Evolutionary conservation across 768 basidiomycete species (phyloP), one percentile per base, ranked within the genome.

Genomic region (Boletus rubroflammeus): DNA sequence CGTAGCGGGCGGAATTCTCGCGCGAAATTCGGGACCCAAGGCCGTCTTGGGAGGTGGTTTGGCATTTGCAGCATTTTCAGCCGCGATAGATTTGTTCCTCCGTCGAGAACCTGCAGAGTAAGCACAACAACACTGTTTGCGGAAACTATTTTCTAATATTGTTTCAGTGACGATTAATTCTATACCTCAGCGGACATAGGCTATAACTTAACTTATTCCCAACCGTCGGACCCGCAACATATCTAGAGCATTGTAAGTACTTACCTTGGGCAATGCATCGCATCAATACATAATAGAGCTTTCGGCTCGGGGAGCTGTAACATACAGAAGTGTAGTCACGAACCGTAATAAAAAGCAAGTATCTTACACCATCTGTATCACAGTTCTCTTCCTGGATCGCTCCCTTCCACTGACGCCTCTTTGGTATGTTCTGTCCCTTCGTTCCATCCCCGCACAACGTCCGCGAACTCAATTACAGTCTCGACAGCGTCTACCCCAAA

Each of bases 11-110:
- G 93, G 88, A 35, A 76, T 97, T 19, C 82, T 98, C 4, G 95
- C 94, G 10, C 81, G 91, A 36, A 84, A 90, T 65, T 84, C 92
- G 0, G 94, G 96, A 1, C 90, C 93, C 7, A 89, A 81, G 70
- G 93, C 88, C 15, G 90, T 83, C 17, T 59, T 94, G n/a, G 85
- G 88, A 43, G 96, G 96, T 62, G 96, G 91, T 19, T 57, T 93
- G 9, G 93, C 89, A 0, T 98, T 98, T 66, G 93, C 92, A 13
- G 93, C 88, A 2, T 98, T 98, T 75, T 96, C 94, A 13, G 84
- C 85, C 0, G 93, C 80, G 11, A 95, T 98, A 59, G 96, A 98
- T 70, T 50, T 73, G 26, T 96, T 90, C 71, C 69, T 93, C 55
- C 80, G 88, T 70, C 77, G 88, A 69, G 88, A 92, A 69, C 75